Base-by-base conservation (phyloP, 345 rosid species). In the Eucalyptus brandiana region DNA sequence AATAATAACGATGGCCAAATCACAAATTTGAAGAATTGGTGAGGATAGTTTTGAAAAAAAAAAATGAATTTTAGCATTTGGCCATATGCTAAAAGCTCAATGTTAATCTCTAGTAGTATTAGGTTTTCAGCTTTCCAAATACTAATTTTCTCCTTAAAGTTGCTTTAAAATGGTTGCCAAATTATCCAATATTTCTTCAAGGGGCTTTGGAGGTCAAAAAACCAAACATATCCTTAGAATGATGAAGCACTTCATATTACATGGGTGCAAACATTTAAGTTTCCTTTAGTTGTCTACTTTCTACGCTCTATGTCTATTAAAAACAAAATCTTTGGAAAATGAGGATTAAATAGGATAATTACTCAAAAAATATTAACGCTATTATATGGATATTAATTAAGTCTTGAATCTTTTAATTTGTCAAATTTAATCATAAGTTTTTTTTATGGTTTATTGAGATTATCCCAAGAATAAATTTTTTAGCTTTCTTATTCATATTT, bases 61-160 rank as follows among this genome's bases (percentile, higher is more conserved):
- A 48, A 48, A 48, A 1, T 48, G 50, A 48, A 48, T 48, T 1
- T 48, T 48, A 48, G 50, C 2, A 48, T 48, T 48, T 48, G 5
- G 50, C 6, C 50, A 2, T 48, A 48, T 48, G 50, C 6, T 13
- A 4, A 48, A 48, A 48, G 50, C 50, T 4, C 50, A 48, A 48
- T 48, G 5, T 2, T 48, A 48, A 48, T 48, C 50, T 2, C 5
- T 48, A 48, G 2, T 13, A 48, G 50, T 2, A 48, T 48, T 48
- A 1, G 15, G 2, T 48, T 13, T 48, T 48, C 2, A 48, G 2
- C 50, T 48, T 48, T 48, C 6, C 1, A 1, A 48, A 48, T 48
- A 1, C 6, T 13, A 2, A 0, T 5, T 48, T 48, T 48, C 2
- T 48, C 16, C 5, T 13, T 0, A 49, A 49, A 49, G 2, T 2